Base-by-base conservation (phyloP, 768 basidiomycete genomes). In the Sistotremastrum suecicum region DNA sequence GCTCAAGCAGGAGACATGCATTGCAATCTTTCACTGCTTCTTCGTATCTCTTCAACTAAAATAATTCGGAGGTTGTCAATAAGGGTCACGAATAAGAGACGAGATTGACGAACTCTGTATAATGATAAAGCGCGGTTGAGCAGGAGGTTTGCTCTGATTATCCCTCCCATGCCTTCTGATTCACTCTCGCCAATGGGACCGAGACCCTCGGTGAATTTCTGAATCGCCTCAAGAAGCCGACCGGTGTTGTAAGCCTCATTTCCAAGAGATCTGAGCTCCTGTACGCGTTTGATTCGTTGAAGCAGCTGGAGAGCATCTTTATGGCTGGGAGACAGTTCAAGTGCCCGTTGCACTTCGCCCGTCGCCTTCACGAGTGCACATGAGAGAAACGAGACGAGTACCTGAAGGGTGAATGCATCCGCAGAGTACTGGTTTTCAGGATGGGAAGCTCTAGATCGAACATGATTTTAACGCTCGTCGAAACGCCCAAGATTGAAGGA, bases 71-170 rank as follows among this genome's bases (percentile, higher is more conserved):
- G 20, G 20, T 20, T 20, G 20, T 41, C 44, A n/a, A 44, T 53
- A 42, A 49, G 28, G 35, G 44, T 11, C 51, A 50, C 33, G 36
- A 4, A 35, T 42, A 12, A 41, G 10, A n/a, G 39, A 6, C 35
- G 20, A 20, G 20, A 20, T 20, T 20, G 20, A 32, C 55, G 9
- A 48, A 82, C 83, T 70, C 88, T 89, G 42, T 82, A 63, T 12
- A 84, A 64, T 0, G 88, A 80, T 1, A 84, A 85, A 1, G 89
- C 89, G 4, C 87, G 78, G 54, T 92, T 92, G 2, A 80, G 84
- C 7, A 89, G 64, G 3, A 92, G 63, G 1, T 81, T 80, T 1
- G 86, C 83, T 8, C 83, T 78, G 31, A 90, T 80, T 45, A 82
- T 75, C 5, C 87, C 87, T 11, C 89, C 87, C 52, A 74, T 75